Evolutionary conservation across 768 basidiomycete species (phyloP), one percentile per base, ranked within the genome.

Genomic region (Lentinus brumalis): DNA sequence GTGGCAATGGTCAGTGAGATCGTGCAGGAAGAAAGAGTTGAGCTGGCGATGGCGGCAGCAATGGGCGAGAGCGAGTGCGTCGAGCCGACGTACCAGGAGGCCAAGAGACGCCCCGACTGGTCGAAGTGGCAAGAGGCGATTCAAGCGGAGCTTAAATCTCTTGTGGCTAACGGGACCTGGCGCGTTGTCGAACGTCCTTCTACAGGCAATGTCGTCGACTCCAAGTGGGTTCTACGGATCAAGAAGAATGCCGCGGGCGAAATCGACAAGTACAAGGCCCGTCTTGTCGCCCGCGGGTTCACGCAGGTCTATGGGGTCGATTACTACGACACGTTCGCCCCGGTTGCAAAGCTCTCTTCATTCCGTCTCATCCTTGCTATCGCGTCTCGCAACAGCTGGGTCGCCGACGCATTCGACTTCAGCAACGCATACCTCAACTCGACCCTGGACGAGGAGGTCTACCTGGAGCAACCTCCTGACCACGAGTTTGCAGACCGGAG

Each of bases 321-420:
- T 56, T 73, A 67, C 60, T 49, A 47, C 42, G 47, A 70, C 15
- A 72, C 71, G 0, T 70, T 68, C 12, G 62, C 74, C 2, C 73
- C 76, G 0, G 69, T 68, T 4, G 73, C 69, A 5, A 60, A 61
- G 8, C 57, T 67, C 29, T 61, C 69, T 10, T 73, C 72, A 0
- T 61, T 74, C 55, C 66, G 69, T 9, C 40, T 62, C 21, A 56
- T 75, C 12, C 61, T 75, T 11, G 70, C 70, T 0, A 29, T 73
- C 16, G 70, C 71, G 2, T 71, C 70, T 1, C 2, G 42, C 0
- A 26, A 57, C 16, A 67, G 68, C 53, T 71, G 71, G 62, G 67
- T 70, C 1, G 45, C 77, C 1, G 65, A 73, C 7, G 73, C 75
- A 54, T 57, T 77, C 6, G 75, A 77, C 56, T 59, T 79, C 41